A percentile compares a stretch with the other conserved stretches of the same genome.
Conservation (phyloP, 495 filamentous ascomycete species). For the Xylaria telfairii region DNA sequence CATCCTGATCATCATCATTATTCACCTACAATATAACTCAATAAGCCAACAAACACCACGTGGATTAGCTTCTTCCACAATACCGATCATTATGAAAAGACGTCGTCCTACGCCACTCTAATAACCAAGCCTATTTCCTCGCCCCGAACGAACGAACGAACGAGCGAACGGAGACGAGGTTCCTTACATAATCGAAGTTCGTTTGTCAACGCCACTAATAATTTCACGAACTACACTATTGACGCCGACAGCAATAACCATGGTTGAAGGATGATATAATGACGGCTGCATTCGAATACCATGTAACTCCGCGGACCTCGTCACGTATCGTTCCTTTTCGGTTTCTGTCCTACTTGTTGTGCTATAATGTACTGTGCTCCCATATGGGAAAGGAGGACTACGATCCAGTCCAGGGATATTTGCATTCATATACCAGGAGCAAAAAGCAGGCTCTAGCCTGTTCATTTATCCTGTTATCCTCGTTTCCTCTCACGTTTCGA, state of each 20-base stretch:
- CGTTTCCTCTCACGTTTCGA: conserved; percentile 2
- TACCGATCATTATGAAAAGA: neutral
- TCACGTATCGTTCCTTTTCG: neutral
- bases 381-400: neutral
- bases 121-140: neutral
- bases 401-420: neutral
- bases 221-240: conserved; percentile 3
- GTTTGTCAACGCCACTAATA: conserved; percentile 17
- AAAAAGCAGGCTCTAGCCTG: neutral
- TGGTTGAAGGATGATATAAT: neutral
- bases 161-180: neutral
- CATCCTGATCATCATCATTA: neutral
- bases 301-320: neutral
- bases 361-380: neutral
- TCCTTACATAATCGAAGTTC: conserved; percentile 15
- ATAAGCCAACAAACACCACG: neutral
- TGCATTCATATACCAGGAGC: neutral
- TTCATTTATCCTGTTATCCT: conserved; percentile 9
- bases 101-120: neutral
- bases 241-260: conserved; percentile 1
- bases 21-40: neutral
- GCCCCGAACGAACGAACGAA: neutral
- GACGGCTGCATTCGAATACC: neutral
- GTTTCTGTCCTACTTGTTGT: neutral
- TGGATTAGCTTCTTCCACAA: neutral